These are phyloP conservation scores for Oryza glaberrima DNA, from an alignment of 176 grass and related monocot species.

Conservation along the genomic window DNA sequence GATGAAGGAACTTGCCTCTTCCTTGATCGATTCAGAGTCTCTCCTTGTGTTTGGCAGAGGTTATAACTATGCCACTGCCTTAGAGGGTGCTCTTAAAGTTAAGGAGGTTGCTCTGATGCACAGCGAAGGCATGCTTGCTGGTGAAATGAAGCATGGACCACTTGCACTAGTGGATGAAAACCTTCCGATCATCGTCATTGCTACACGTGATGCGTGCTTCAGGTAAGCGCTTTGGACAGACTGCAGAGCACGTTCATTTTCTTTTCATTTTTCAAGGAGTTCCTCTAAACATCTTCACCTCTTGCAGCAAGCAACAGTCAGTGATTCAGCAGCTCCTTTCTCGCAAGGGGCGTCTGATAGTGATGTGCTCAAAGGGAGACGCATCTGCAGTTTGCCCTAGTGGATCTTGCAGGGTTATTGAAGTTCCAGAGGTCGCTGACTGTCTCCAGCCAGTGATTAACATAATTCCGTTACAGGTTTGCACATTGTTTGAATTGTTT, in stretches of 20 bases:
- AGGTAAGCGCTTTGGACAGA: constrained; percentile 47
- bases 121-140: constrained; percentile 93
- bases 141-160: constrained; percentile 98
- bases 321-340: constrained; percentile 96
- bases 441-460: constrained; percentile 91
- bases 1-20: constrained; percentile 89
- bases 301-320: constrained; percentile 80
- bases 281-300: neutral
- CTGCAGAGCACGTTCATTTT: neutral
- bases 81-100: constrained; percentile 92
- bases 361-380: constrained; percentile 82
- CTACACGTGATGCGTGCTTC: constrained; percentile 77
- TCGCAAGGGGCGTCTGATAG: constrained; percentile 78
- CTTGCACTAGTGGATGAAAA: constrained; percentile 91
- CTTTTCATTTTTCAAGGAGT: neutral
- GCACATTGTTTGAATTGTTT: neutral
- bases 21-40: constrained; percentile 67
- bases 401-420: constrained; percentile 70
- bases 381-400: constrained; percentile 54
- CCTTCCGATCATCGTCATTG: constrained; percentile 89
- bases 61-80: constrained; percentile 89
- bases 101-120: constrained; percentile 95
- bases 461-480: constrained; percentile 89
- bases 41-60: constrained; percentile 92
- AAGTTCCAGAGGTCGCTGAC: constrained; percentile 73